A percentile compares a stretch with the other conserved stretches of the same genome.
phyloP scores from a whole-genome alignment of 441 rosid species.

The Erodium moschatum region DNA sequence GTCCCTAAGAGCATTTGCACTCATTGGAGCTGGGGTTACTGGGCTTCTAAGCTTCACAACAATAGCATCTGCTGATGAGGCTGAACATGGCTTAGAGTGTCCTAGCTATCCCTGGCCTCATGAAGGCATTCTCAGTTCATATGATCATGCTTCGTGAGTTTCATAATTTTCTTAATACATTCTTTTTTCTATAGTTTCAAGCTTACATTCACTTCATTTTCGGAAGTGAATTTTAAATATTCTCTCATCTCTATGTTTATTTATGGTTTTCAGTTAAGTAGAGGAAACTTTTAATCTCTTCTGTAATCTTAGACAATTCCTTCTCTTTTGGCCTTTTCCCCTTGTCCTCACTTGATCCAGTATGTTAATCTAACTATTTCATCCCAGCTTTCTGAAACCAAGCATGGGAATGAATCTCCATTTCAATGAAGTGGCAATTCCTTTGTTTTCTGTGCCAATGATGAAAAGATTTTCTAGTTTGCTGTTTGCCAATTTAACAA shows the following conservation, averaged over 20 bases:
- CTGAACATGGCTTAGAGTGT: constrained; percentile 82
- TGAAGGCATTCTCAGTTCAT: constrained; percentile 88
- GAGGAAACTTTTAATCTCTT: too few relatives aligned
- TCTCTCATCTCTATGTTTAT: too few relatives aligned
- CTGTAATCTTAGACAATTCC: not conserved
- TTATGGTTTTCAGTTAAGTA: too few relatives aligned
- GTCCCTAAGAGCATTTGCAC: constrained; percentile 52
- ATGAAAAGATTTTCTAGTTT: too few relatives aligned
- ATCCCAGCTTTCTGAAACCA: not conserved
- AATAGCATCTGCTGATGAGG: constrained; percentile 90
- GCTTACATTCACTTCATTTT: too few relatives aligned
- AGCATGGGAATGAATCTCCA: too few relatives aligned
- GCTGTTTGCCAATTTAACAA: too few relatives aligned
- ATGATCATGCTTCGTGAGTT: constrained; percentile 98
- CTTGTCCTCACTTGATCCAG: too few relatives aligned
- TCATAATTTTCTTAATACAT: constrained; percentile 9
- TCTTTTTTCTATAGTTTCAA: not conserved
- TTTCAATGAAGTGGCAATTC: too few relatives aligned
- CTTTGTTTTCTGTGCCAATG: too few relatives aligned
- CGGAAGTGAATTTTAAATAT: too few relatives aligned
- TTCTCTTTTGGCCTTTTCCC: too few relatives aligned
- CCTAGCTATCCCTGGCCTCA: constrained; percentile 99
- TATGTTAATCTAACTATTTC: not conserved
- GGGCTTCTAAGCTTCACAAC: constrained; percentile 74
- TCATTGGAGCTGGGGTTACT: constrained; percentile 80